Percentiles rank a stretch among this genome's conserved stretches.
phyloP scores from a whole-genome alignment of 2,329 filamentous ascomycete species.

The Bipolaris zeicola region DNA sequence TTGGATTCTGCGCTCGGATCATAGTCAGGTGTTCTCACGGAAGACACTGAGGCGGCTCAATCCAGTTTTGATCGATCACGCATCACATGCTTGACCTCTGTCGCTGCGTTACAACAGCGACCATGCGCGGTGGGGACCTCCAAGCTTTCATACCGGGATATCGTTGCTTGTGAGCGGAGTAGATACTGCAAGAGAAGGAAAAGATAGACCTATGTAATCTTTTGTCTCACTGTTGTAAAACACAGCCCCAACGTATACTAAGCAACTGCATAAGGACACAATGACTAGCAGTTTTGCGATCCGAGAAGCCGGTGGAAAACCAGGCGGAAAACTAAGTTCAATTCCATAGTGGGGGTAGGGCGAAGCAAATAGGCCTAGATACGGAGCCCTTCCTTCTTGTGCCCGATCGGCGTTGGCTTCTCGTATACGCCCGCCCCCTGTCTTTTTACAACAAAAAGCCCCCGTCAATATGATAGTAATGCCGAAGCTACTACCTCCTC shows the following conservation, averaged over 20 bases:
- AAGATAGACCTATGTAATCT: neutral
- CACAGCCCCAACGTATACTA: neutral
- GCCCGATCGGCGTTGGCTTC: neutral
- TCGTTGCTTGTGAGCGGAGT: neutral
- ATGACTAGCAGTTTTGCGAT: constrained; percentile 1
- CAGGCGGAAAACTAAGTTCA: constrained; percentile 2
- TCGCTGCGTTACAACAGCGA: constrained; percentile 5
- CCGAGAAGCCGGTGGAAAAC: neutral
- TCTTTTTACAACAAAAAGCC: neutral
- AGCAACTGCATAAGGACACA: neutral
- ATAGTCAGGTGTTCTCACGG: constrained; percentile 18
- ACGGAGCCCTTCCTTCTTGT: neutral
- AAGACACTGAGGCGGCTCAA: constrained; percentile 4
- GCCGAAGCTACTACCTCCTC: neutral
- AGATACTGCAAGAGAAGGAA: constrained; percentile 3
- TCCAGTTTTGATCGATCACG: constrained; percentile 9
- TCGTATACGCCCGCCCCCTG: constrained; percentile 5
- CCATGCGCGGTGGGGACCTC: constrained; percentile 1
- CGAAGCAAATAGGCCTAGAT: neutral
- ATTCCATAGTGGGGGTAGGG: neutral
- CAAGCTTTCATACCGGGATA: neutral
- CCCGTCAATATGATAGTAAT: constrained; percentile 4
- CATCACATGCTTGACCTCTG: constrained; percentile 1
- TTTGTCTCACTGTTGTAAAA: neutral
- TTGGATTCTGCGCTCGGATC: constrained; percentile 12